Base-by-base conservation (phyloP, 2,329 filamentous ascomycete species). In the Tolypocladium ophioglossoides region DNA sequence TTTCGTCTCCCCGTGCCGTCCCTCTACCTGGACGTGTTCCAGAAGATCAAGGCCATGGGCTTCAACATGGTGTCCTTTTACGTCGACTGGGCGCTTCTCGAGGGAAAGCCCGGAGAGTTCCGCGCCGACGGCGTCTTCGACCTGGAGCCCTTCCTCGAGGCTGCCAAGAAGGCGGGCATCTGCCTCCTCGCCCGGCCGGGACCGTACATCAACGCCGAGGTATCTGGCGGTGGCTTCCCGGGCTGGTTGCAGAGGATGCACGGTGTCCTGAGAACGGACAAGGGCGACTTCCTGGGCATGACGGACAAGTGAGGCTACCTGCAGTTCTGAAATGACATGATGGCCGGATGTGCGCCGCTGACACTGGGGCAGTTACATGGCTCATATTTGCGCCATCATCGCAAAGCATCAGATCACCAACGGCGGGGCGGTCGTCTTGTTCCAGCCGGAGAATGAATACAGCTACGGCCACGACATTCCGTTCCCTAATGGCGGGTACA, bases 381-480 rank as follows among this genome's bases (percentile, higher is more conserved):
- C 74, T 8, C 74, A 82, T 10, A 77, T 91, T 50, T 80, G 79
- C 30, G 75, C 75, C 14, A 82, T 84, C 10, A 85, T 95, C 59
- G 86, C 88, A 4, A 80, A 83, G 53, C 83, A 81, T 0, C 88
- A 94, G 62, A 91, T 95, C 62, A 92, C 87, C 1, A 88, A 91
- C 52, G 89, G 87, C 0, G 89, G 89, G 0, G 88, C 88, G 0
- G 78, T 95, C 9, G 89, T 95, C 56, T 71, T 92, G 1, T 78
- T 87, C 44, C 89, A 95, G 66, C 85, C 87, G 0, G 89, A 95
- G 66, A 95, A 94, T 58, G 89, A 94, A 66, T 91, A 92, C 64
- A 83, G 79, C 1, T 68, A 72, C 20, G 75, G 74, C 1, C 69
- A 71, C 4, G 71, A 71, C 2, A 71, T 78, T 3, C 67, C 70